Evolutionary conservation across 140 eudicot genomes (phyloP).

Genomic region (Flaveria floridana): DNA sequence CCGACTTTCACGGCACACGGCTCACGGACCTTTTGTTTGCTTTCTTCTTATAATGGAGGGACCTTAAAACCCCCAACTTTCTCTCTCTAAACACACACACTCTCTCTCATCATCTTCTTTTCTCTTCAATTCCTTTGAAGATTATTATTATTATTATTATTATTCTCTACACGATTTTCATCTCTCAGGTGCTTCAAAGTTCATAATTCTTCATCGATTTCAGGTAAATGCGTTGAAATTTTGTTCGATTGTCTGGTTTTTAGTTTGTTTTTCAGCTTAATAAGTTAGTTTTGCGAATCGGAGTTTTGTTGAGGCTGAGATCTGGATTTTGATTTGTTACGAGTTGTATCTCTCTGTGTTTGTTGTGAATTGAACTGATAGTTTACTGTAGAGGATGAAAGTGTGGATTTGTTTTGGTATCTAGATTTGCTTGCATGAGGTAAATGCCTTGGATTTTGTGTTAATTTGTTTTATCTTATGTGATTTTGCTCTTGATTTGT

Average conservation of each 20-base stretch:
- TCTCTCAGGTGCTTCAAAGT: slow-evolving; percentile 5
- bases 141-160: slow-evolving; percentile 13
- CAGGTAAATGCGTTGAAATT: slow-evolving; percentile 27
- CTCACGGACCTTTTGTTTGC: slow-evolving; percentile 48
- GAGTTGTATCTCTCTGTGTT: neutral
- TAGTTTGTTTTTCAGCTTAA: neutral
- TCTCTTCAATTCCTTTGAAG: slow-evolving; percentile 17
- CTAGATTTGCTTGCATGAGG: slow-evolving; percentile 25
- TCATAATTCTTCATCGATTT: neutral
- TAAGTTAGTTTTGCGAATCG: neutral
- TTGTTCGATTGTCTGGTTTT: neutral
- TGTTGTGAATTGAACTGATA: neutral
- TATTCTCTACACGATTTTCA: slow-evolving; percentile 23
- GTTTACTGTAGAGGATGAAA: neutral
- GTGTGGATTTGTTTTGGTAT: slow-evolving; percentile 18
- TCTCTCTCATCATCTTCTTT: slow-evolving; percentile 35
- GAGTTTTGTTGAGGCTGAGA: slow-evolving; percentile 26
- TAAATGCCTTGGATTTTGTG: slow-evolving; percentile 3
- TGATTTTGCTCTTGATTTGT: slow-evolving; percentile 5
- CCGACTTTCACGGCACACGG: slow-evolving; percentile 43
- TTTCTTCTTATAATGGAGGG: slow-evolving; percentile 70
- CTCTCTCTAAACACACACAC: slow-evolving; percentile 27
- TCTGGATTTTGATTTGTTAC: slow-evolving; percentile 29
- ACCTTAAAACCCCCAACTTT: slow-evolving; percentile 52
- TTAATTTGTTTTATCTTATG: neutral